Evolutionary conservation across 2,329 filamentous ascomycete genomes (phyloP), one percentile per base, ranked within the genome.

Genomic region (Raffaelea albimanens): DNA sequence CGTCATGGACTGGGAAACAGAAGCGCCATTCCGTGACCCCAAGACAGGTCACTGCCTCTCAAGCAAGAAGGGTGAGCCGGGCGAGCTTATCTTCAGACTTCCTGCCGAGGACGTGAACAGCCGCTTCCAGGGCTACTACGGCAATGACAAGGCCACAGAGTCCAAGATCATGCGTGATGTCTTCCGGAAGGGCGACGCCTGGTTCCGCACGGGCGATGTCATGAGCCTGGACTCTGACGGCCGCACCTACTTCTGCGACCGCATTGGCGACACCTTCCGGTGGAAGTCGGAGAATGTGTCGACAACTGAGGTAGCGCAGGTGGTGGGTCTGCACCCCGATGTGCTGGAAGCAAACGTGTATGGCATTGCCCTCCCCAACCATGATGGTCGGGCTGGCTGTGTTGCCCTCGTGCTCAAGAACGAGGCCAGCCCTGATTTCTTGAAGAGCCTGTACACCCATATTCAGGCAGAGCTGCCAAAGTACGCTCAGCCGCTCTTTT

Each of bases 251-350:
- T 95, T 95, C 67, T 79, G 82, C 48, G 89, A 95, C 64, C 81
- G 84, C 43, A 83, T 88, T 52, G 84, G 84, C 47, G 84, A 88
- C 59, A 87, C 84, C 0, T 88, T 83, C 67, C 77, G 84, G 43
- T 88, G 84, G 84, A 87, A 93, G 67, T 82, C 81, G 44, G 85
- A 91, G 63, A 91, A 91, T 57, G 85, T 91, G 1, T 87, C 84
- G 3, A 90, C 86, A 0, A 80, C 76, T 44, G 88, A 95, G 63
- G 89, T 95, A 18, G 77, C 83, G n/a, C 78, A 89, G 59, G 78
- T 79, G 0, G 64, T 95, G 0, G 83, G 85, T 14, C 65, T 70
- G 1, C 83, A 89, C 59, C 69, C 80, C 0, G 69, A 70, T 1
- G 72, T 95, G 14, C 68, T 75, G 29, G 88, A 95, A 66, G 84